Percentiles rank a stretch among this genome's conserved stretches.
These are phyloP conservation scores for Heliocybe sulcata DNA, from an alignment of 1,284 basidiomycete genomes.

Conservation along the genomic window DNA sequence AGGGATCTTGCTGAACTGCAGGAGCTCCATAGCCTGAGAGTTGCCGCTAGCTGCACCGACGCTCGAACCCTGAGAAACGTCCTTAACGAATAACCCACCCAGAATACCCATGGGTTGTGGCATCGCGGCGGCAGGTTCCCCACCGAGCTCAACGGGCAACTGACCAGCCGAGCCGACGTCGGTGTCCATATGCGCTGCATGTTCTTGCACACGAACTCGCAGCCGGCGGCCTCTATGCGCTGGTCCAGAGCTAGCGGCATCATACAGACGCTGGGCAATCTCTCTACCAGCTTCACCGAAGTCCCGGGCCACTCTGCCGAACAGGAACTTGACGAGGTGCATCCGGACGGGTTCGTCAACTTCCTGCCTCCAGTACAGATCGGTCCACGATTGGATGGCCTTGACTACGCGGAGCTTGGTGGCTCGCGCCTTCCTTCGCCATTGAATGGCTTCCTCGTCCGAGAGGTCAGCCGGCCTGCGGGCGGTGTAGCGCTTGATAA, in stretches of 20 bases:
- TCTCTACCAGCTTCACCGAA: neutral
- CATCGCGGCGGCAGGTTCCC: no score
- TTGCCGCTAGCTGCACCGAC: no score
- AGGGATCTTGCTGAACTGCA: neutral
- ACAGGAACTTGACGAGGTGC: neutral
- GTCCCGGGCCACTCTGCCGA: neutral
- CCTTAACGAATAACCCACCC: neutral
- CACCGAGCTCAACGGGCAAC: no score
- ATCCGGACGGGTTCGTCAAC: conserved; percentile 26
- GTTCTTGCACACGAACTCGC: neutral
- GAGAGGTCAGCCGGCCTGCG: conserved; percentile 19
- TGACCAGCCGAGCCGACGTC: neutral
- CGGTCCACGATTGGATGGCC: conserved; percentile 69
- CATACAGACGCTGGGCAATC: neutral
- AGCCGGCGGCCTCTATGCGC: neutral
- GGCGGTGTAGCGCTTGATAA: conserved; percentile 56
- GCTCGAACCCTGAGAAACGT: neutral
- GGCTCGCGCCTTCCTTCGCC: conserved; percentile 43
- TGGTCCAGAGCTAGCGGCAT: neutral
- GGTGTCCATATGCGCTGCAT: neutral
- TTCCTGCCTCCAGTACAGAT: conserved; percentile 62
- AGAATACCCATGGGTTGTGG: neutral
- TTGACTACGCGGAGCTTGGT: conserved; percentile 62
- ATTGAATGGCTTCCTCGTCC: conserved; percentile 34
- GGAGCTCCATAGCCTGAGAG: neutral